Conservation (phyloP, 768 basidiomycete genomes). For the Crassisporium funariophilum region DNA sequence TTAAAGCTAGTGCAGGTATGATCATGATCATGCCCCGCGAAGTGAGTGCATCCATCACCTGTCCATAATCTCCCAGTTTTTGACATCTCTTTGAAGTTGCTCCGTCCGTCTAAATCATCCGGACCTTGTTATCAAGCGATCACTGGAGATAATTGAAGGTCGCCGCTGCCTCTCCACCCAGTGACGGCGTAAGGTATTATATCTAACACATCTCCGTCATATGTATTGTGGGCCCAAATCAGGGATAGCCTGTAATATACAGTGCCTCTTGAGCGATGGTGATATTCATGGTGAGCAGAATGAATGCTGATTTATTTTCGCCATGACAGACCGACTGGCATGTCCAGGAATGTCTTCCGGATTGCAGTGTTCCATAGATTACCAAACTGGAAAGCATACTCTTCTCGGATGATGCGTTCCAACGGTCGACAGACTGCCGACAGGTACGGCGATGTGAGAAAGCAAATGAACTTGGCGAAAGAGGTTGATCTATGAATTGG, state of each 20-base stretch:
- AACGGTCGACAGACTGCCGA: constrained; percentile 26
- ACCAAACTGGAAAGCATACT: no score
- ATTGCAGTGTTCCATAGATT: not conserved
- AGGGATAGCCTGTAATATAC: not conserved
- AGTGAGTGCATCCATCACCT: constrained; percentile 6
- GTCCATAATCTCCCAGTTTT: constrained; percentile 8
- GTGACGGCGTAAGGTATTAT: not conserved
- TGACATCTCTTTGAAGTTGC: constrained; percentile 7
- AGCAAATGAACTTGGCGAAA: constrained; percentile 6
- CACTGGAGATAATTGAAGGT: no score
- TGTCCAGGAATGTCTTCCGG: not conserved
- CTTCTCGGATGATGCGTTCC: not conserved
- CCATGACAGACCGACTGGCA: constrained; percentile 8
- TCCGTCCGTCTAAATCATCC: constrained; percentile 15
- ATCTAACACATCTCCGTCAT: constrained; percentile 7
- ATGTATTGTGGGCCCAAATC: constrained; percentile 8
- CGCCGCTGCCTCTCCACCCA: constrained; percentile 6
- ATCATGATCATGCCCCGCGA: constrained; percentile 13
- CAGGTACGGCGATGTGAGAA: constrained; percentile 30
- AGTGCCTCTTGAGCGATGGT: constrained; percentile 5
- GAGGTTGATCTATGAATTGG: constrained; percentile 1
- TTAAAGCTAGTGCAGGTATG: no score
- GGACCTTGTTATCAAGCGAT: constrained; percentile 13
- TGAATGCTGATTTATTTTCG: constrained; percentile 1
- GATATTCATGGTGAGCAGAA: constrained; percentile 1